Percentiles rank a stretch among this genome's conserved stretches.
These are phyloP conservation scores for Nidula niveotomentosa DNA, from an alignment of 1,284 basidiomycete genomes.

Conservation along the genomic window DNA sequence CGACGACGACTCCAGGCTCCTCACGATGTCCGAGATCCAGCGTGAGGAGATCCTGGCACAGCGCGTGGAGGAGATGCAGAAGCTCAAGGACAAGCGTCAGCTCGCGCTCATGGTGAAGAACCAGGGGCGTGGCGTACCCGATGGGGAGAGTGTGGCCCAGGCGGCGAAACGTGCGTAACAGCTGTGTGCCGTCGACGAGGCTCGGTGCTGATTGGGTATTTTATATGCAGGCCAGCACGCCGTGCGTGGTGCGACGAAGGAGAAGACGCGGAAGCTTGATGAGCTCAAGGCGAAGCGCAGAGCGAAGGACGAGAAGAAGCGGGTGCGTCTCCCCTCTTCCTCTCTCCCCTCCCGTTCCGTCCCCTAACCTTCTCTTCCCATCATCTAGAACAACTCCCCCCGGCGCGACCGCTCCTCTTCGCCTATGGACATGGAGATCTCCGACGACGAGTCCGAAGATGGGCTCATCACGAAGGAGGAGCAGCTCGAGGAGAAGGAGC, in stretches of 20 bases:
- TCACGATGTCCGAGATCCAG: constrained; percentile 83
- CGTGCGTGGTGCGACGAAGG: constrained; percentile 78
- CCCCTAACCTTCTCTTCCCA: too few species aligned
- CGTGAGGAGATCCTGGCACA: constrained; percentile 84
- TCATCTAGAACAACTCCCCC: constrained; percentile 31
- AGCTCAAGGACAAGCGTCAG: constrained; percentile 71
- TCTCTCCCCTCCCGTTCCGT: too few species aligned
- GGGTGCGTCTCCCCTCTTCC: constrained; percentile 37
- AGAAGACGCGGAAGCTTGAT: constrained; percentile 79
- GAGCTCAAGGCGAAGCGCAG: constrained; percentile 83
- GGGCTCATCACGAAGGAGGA: constrained; percentile 71
- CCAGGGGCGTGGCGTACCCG: constrained; percentile 42
- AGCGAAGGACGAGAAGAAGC: constrained; percentile 77
- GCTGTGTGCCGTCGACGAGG: too few species aligned
- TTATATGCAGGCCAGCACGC: constrained; percentile 62
- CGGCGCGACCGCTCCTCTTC: constrained; percentile 69
- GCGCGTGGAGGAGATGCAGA: constrained; percentile 81
- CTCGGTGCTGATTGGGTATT: constrained; percentile 10
- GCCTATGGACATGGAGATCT: constrained; percentile 81
- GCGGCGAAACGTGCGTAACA: constrained; percentile 67
- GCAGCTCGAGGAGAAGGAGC: constrained; percentile 66
- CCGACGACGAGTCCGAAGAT: constrained; percentile 68
- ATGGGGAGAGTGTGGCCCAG: constrained; percentile 62
- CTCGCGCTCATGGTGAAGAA: constrained; percentile 78
- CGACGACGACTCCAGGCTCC: constrained; percentile 49